A percentile compares a stretch with the other conserved stretches of the same genome.
Conservation (phyloP, 768 basidiomycete genomes). For the Termitomyces sp. region DNA sequence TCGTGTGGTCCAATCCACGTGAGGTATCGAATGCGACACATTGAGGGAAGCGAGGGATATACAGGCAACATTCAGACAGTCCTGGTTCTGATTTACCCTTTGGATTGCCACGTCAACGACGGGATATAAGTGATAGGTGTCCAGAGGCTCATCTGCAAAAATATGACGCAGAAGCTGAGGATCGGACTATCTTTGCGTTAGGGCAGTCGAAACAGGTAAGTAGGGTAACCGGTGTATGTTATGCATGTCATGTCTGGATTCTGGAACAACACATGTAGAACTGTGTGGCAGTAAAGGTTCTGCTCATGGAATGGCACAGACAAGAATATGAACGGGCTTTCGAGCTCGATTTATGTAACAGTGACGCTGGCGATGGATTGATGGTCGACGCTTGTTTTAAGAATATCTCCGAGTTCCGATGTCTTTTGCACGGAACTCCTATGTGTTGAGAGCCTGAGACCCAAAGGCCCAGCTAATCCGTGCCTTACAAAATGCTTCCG, state of each 20-base stretch:
- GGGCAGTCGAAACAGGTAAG: neutral
- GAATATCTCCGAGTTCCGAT: neutral
- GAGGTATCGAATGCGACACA: neutral
- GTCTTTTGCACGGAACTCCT: neutral
- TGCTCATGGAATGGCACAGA: neutral
- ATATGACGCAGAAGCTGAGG: neutral
- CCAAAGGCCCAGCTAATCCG: neutral
- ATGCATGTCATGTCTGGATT: neutral
- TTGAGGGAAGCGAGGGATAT: neutral
- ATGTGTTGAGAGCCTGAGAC: too few relatives aligned
- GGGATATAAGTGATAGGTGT: neutral
- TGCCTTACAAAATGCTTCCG: neutral
- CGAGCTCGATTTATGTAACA: too few relatives aligned
- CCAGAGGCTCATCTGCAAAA: neutral
- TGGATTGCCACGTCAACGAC: neutral
- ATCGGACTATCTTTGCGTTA: neutral
- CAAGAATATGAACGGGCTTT: too few relatives aligned
- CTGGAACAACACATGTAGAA: neutral
- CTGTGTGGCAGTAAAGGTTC: neutral
- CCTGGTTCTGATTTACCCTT: neutral
- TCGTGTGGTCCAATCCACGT: slow-evolving; percentile 1
- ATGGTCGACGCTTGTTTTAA: too few relatives aligned
- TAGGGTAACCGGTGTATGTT: neutral
- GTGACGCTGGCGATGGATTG: too few relatives aligned
- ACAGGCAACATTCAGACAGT: too few relatives aligned